Base-by-base conservation (phyloP, 1,284 basidiomycete species). In the Singerocomus inundabilis region DNA sequence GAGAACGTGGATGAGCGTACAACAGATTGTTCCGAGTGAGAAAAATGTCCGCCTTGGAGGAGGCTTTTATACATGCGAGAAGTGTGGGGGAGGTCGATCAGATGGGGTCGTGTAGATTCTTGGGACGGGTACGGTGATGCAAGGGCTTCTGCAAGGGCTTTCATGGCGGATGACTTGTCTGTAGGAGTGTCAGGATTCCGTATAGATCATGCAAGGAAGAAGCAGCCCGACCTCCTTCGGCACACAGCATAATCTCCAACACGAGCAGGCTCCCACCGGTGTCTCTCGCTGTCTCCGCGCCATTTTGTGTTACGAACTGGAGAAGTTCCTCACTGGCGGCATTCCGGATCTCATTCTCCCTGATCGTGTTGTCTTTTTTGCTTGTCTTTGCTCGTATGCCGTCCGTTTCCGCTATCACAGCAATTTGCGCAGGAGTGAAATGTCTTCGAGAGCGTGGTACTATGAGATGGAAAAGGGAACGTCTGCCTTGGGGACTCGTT, bases 31-130 rank as follows among this genome's bases (percentile, higher is more conserved):
- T 81, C 78, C 0, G 76, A 66, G 37, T 82, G 83, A 50, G 82
- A 85, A 70, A 84, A 94, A 66, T 93, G 91, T 0, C 92, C 92
- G n/a, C 92, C 92, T 61, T 93, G 88, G 1, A 95, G 76, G 11
- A 94, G 80, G 1, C 82, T 84, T 69, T 95, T 94, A 77, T 91
- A 93, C 46, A 92, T 66, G 37, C 92, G 78, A 2, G 88, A 85
- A 2, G 84, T 80, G 64, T 91, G 89, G 0, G 91, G 81, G 13
- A 93, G 77, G 61, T 93, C 85, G 52, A 93, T 84, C 9, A 80
- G 76, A 66, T 93, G 90, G 0, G 78, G 77, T 4, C 60, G 62
- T 7, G 72, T 54, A 0, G 71, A 51, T 33, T 79, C 74, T 11
- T 72, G 52, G 7, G 80, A 77, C 1, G 83, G 80, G 62, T 88